These are phyloP conservation scores for Camptophora hylomeconis DNA, from an alignment of 2,329 filamentous ascomycete genomes.

Conservation along the genomic window DNA sequence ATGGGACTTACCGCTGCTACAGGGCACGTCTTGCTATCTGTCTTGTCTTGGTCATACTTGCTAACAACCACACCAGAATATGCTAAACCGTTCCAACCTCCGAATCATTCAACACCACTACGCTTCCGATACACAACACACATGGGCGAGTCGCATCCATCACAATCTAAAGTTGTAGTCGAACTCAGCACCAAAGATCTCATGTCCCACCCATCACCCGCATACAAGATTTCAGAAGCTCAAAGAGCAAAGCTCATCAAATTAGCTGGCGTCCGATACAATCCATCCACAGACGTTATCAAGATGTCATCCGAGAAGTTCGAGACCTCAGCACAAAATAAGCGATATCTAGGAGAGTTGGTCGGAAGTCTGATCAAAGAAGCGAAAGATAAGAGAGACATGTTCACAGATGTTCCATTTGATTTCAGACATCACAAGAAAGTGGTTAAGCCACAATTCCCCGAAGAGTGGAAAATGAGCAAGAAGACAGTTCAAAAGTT, in stretches of 20 bases:
- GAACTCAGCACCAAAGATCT: slow-evolving; percentile 72
- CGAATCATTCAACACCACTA: slow-evolving; percentile 54
- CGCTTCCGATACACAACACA: slow-evolving; percentile 96
- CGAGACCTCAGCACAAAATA: slow-evolving; percentile 86
- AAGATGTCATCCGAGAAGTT: slow-evolving; percentile 88
- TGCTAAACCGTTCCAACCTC: slow-evolving; percentile 66
- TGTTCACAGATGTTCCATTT: slow-evolving; percentile 77
- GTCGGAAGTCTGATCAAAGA: slow-evolving; percentile 60
- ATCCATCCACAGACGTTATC: slow-evolving; percentile 66
- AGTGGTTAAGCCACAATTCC: slow-evolving; percentile 58
- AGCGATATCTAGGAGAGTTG: slow-evolving; percentile 76
- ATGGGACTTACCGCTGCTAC: slow-evolving; percentile 90
- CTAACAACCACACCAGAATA: slow-evolving; percentile 45
- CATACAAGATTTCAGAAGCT: slow-evolving; percentile 43
- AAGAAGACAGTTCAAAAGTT: slow-evolving; percentile 53
- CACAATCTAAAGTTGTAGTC: slow-evolving; percentile 84
- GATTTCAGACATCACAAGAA: slow-evolving; percentile 74
- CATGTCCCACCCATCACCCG: no score
- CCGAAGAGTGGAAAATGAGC: slow-evolving; percentile 70
- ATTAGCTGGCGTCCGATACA: slow-evolving; percentile 72
- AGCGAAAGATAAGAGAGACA: slow-evolving; percentile 66
- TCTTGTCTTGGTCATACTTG: neutral
- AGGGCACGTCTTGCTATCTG: slow-evolving; percentile 47
- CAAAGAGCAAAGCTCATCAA: slow-evolving; percentile 78
- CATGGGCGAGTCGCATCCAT: slow-evolving; percentile 85